phyloP scores from a whole-genome alignment of 1,284 basidiomycete genomes.

The Ceratobasidium sp. region DNA sequence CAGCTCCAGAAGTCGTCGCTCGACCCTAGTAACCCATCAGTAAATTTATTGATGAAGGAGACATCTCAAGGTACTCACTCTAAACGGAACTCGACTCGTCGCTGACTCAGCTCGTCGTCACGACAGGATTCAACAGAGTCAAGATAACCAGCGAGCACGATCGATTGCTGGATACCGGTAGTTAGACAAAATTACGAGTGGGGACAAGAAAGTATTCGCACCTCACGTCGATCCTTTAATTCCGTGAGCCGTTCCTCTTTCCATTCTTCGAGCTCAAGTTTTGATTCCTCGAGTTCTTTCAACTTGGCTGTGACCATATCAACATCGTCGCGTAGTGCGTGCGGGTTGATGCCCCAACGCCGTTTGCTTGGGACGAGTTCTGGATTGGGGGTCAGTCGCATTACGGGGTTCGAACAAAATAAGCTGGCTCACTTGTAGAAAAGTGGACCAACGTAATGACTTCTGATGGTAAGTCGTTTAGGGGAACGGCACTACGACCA shows the following conservation, averaged over 20 bases:
- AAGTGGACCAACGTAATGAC: neutral
- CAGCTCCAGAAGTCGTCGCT: conserved; percentile 28
- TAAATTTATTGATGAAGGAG: neutral
- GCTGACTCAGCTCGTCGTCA: conserved; percentile 3
- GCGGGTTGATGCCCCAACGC: neutral
- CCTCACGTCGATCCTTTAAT: neutral
- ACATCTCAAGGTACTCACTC: neutral
- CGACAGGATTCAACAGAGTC: conserved; percentile 7
- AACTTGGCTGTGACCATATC: neutral
- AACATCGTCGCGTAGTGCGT: conserved; percentile 2
- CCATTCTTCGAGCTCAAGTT: neutral
- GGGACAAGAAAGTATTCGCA: neutral
- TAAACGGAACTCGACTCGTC: conserved; percentile 3
- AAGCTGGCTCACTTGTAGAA: conserved; percentile 11
- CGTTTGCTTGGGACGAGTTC: conserved; percentile 23
- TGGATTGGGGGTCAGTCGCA: neutral
- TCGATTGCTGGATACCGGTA: neutral
- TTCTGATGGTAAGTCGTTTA: neutral
- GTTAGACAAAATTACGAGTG: neutral
- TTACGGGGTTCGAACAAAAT: neutral
- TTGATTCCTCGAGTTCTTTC: neutral
- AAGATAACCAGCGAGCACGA: neutral
- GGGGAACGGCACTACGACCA: neutral
- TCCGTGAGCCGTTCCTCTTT: neutral
- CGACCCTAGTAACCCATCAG: neutral